Conservation (phyloP, 129 eudicot genomes). For the Lactuca sativa region DNA sequence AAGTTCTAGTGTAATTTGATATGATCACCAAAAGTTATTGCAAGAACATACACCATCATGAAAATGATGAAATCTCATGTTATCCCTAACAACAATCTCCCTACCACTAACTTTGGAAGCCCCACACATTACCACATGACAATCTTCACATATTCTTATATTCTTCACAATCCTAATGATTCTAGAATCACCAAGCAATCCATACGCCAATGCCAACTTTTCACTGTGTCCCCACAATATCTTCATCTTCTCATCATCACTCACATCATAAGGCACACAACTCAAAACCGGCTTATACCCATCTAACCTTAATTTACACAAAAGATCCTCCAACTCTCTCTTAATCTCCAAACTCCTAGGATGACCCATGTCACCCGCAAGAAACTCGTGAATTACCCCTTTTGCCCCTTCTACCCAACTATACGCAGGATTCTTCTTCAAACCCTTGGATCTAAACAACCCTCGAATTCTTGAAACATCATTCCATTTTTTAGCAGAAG, state of each 20-base stretch:
- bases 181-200: slow-evolving; percentile 41
- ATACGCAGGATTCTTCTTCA: slow-evolving; percentile 49
- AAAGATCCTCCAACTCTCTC: slow-evolving; percentile 44
- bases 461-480: slow-evolving; percentile 51
- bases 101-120: slow-evolving; percentile 49
- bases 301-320: slow-evolving; percentile 35
- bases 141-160: slow-evolving; percentile 58
- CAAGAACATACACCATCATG: slow-evolving; percentile 53
- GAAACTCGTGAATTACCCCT: slow-evolving; percentile 50
- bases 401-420: slow-evolving; percentile 51
- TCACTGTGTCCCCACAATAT: slow-evolving; percentile 57
- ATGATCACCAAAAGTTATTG: slow-evolving; percentile 47
- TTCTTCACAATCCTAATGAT: slow-evolving; percentile 49
- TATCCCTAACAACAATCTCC: slow-evolving; percentile 55
- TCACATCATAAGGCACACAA: slow-evolving; percentile 47
- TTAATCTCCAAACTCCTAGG: slow-evolving; percentile 22
- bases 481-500: slow-evolving; percentile 49
- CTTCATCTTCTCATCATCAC: slow-evolving; percentile 46
- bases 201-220: slow-evolving; percentile 55
- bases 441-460: slow-evolving; percentile 46
- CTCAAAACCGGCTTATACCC: slow-evolving; percentile 42
- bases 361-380: slow-evolving; percentile 49
- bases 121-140: slow-evolving; percentile 50
- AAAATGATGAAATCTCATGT: slow-evolving; percentile 52
- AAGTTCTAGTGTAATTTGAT: no score